phyloP scores from a whole-genome alignment of 345 rosid species.

The Eucalyptus sp. region DNA sequence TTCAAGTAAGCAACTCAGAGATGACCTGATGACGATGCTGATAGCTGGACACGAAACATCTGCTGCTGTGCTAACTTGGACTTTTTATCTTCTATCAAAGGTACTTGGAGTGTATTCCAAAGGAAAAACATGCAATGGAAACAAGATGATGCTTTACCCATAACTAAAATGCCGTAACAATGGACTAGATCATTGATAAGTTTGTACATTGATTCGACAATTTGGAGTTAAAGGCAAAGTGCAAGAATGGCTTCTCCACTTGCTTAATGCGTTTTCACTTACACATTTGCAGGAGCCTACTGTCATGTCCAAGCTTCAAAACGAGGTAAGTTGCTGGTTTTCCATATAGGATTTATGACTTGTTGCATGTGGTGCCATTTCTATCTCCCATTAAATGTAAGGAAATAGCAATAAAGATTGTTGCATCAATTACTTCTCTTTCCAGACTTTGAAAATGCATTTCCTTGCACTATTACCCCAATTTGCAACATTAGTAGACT shows the following conservation, averaged over 20 bases:
- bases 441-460: not conserved
- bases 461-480: not conserved
- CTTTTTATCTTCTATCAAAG: slow-evolving; percentile 77
- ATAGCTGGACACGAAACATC: slow-evolving; percentile 99
- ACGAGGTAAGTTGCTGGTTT: slow-evolving; percentile 42
- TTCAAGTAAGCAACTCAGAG: slow-evolving; percentile 93
- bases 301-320: slow-evolving; percentile 74
- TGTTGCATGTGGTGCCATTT: not conserved
- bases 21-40: slow-evolving; percentile 97
- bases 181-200: not conserved
- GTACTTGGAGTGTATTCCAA: slow-evolving; percentile 6
- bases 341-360: not conserved
- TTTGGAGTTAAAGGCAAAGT: not conserved
- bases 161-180: not conserved
- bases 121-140: not conserved
- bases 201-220: not conserved
- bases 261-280: not conserved
- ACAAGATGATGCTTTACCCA: not conserved
- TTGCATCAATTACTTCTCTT: not conserved
- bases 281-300: slow-evolving; percentile 53
- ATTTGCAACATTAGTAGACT: not conserved
- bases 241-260: not conserved
- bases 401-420: not conserved
- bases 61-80: slow-evolving; percentile 96
- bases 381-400: not conserved